Evolutionary conservation across 805 yeast species (phyloP), one percentile per base, ranked within the genome.

Genomic region (Myxozyma mucilagina): DNA sequence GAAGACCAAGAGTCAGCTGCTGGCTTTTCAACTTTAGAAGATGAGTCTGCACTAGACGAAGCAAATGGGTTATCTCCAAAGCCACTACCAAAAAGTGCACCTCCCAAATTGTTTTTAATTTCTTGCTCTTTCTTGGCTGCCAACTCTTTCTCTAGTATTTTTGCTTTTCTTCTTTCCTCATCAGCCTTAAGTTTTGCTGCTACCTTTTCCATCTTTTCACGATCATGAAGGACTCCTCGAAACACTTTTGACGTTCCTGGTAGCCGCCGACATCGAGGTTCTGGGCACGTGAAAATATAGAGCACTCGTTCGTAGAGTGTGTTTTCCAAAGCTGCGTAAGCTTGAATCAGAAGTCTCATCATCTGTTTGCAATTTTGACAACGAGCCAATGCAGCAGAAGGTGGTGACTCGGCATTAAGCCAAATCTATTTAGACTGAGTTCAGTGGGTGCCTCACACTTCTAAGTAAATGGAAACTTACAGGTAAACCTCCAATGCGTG

Each of bases 401-500:
- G 94, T 2, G 76, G 72, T 0, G 90, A 84, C 0, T 78, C 75
- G 3, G 80, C 79, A 64, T 86, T 81, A 38, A 90, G 72, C 96
- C 96, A 87, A 7, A 84, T 70, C 71, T 68, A 39, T 8, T 24
- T 34, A 16, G 6, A 4, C 47, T n/a, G 29, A 18, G 14, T 14
- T n/a, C 18, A 53, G 16, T 4, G 6, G 18, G 14, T 8, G 53
- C n/a, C 13, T 16, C 18, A 13, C 16, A 16, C 45, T 42, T 9
- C 2, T 39, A 39, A 10, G 6, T 9, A 18, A 39, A 5, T 35
- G 42, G 16, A 38, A 9, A 55, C 76, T 63, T 43, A 76, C 70
- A 7, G 92, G 90, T 42, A 75, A 73, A 0, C 96, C 96, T 0
- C 98, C 98, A 36, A 93, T 80, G 65, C 90, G 86, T 0, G 96